Conservation (phyloP, 139 green algal genomes). For the Chlamydomonas applanata region DNA sequence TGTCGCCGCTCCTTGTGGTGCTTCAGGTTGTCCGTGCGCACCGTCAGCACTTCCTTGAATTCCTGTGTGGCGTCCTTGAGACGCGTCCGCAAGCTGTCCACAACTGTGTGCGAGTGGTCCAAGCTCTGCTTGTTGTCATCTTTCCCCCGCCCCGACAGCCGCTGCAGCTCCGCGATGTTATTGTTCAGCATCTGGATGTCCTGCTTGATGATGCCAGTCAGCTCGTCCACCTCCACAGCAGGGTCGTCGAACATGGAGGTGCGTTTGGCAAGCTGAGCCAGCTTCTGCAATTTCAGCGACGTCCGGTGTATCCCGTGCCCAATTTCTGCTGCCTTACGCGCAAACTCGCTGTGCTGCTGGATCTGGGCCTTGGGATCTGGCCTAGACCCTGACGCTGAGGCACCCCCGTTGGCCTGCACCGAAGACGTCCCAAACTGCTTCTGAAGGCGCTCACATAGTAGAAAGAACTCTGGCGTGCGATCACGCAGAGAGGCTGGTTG, state of each 20-base stretch:
- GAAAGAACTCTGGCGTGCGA: constrained; percentile 60
- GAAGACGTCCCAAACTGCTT: constrained; percentile 35
- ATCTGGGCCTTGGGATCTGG: constrained; percentile 5
- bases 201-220: constrained; percentile 89
- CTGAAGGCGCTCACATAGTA: constrained; percentile 50
- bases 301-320: constrained; percentile 92
- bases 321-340: constrained; percentile 78
- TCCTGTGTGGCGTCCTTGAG: constrained; percentile 83
- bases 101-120: constrained; percentile 85
- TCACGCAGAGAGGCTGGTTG: constrained; percentile 39
- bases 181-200: constrained; percentile 82
- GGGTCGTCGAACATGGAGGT: constrained; percentile 98
- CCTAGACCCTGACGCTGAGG: not conserved
- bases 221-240: constrained; percentile 87
- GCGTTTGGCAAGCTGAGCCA: constrained; percentile 91
- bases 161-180: constrained; percentile 74
- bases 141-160: constrained; percentile 17
- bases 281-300: constrained; percentile 86
- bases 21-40: constrained; percentile 89
- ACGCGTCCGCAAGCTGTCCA: constrained; percentile 66
- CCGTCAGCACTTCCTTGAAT: constrained; percentile 68
- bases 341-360: constrained; percentile 79
- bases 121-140: constrained; percentile 77
- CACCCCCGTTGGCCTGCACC: not conserved
- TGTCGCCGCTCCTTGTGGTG: constrained; percentile 74